Evolutionary conservation across 1,284 basidiomycete species (phyloP).

Genomic region (Sutorius eximius): DNA sequence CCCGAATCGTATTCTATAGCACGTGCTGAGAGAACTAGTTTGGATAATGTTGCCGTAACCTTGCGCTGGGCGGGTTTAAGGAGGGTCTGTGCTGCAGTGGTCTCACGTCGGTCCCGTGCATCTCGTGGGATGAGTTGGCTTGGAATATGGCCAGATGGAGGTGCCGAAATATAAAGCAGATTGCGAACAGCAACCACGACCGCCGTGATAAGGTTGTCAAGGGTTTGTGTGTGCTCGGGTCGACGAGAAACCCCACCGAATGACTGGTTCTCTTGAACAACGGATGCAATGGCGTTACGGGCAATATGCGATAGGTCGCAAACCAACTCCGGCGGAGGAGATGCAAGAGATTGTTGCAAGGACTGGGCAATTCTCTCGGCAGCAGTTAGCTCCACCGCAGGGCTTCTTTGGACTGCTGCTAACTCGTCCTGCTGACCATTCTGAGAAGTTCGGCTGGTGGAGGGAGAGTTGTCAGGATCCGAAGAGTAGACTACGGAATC

Average conservation of each 20-base stretch:
- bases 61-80: slow-evolving; percentile 74
- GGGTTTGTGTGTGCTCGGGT: slow-evolving; percentile 53
- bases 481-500: slow-evolving; percentile 72
- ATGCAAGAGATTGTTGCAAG: slow-evolving; percentile 61
- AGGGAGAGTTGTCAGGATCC: slow-evolving; percentile 39
- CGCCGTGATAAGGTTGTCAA: slow-evolving; percentile 61
- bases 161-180: slow-evolving; percentile 69
- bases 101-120: slow-evolving; percentile 43
- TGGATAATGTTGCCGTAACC: slow-evolving; percentile 75
- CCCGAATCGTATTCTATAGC: slow-evolving; percentile 77
- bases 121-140: slow-evolving; percentile 54
- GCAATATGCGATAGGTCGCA: slow-evolving; percentile 59
- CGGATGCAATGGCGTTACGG: slow-evolving; percentile 58
- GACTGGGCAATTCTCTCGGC: slow-evolving; percentile 66
- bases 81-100: slow-evolving; percentile 52
- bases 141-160: slow-evolving; percentile 63
- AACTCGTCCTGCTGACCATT: slow-evolving; percentile 25
- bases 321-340: slow-evolving; percentile 56
- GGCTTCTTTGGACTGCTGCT: slow-evolving; percentile 20
- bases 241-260: slow-evolving; percentile 43
- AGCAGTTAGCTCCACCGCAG: slow-evolving; percentile 51
- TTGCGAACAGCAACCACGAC: slow-evolving; percentile 75
- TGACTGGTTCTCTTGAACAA: slow-evolving; percentile 60
- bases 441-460: slow-evolving; percentile 38
- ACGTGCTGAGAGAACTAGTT: slow-evolving; percentile 72